Evolutionary conservation across 257 asterid genomes (phyloP).

Genomic region (Solanum tarijense): DNA sequence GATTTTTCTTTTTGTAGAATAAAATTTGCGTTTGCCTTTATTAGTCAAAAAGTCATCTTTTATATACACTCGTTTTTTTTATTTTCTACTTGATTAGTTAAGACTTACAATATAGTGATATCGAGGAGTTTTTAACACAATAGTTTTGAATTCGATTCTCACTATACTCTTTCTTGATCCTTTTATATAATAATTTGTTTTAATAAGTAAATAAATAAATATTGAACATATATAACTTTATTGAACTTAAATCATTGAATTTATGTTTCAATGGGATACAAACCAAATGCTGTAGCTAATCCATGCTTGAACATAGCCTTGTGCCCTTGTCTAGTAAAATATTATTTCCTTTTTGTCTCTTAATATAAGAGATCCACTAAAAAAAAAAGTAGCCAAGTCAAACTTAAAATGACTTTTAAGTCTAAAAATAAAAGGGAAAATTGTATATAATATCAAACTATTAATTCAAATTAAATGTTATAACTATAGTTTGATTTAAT

Average conservation of each 20-base stretch:
- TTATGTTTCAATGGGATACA: neutral
- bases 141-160: neutral
- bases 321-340: neutral
- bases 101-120: too few relatives aligned
- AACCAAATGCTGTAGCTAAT: neutral
- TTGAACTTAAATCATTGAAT: neutral
- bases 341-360: neutral
- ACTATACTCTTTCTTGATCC: neutral
- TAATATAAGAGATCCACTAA: neutral
- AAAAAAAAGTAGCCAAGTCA: too few relatives aligned
- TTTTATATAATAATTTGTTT: neutral
- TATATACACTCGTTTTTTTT: too few relatives aligned
- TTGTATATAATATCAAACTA: too few relatives aligned
- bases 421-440: too few relatives aligned
- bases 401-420: too few relatives aligned
- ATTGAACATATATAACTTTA: neutral
- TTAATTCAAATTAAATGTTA: too few relatives aligned
- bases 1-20: neutral
- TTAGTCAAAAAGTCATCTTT: too few relatives aligned
- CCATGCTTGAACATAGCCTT: neutral
- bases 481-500: too few relatives aligned
- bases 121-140: too few relatives aligned
- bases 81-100: too few relatives aligned
- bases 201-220: neutral
- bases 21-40: too few relatives aligned